Percentiles rank a stretch among this genome's conserved stretches.
Conservation (phyloP, 257 asterid genomes). For the Verbena officinalis region DNA sequence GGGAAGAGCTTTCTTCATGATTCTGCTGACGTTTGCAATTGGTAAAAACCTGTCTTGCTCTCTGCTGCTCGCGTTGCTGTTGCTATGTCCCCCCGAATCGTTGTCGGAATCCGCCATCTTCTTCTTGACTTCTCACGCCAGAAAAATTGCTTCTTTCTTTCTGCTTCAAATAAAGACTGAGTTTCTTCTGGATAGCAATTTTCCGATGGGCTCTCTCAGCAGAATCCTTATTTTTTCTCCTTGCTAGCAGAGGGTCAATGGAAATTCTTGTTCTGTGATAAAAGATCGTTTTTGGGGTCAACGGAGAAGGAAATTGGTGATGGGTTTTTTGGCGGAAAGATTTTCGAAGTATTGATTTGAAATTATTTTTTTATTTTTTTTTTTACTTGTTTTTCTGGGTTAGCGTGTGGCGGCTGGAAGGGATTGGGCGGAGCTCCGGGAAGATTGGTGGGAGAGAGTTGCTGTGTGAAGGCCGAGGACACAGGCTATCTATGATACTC, state of each 20-base stretch:
- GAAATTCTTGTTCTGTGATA: background rate
- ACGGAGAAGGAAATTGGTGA: background rate
- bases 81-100: constrained; percentile 56
- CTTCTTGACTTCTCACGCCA: too few species aligned
- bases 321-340: constrained; percentile 35
- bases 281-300: constrained; percentile 6
- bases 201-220: background rate
- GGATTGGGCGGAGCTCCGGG: constrained; percentile 41
- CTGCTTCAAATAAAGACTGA: background rate
- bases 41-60: constrained; percentile 57
- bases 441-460: constrained; percentile 23
- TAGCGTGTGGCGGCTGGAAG: constrained; percentile 31
- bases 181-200: background rate
- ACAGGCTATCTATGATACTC: constrained; percentile 28
- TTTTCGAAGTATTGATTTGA: constrained; percentile 12
- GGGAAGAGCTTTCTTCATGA: constrained; percentile 55
- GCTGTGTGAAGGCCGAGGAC: background rate
- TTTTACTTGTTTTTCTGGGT: background rate
- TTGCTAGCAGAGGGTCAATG: constrained; percentile 3
- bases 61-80: constrained; percentile 50
- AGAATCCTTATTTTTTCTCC: background rate
- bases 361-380: background rate
- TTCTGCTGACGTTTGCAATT: constrained; percentile 55
- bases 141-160: background rate
- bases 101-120: constrained; percentile 57